Evolutionary conservation across 805 yeast genomes (phyloP).

Genomic region (Yarrowia sp.): DNA sequence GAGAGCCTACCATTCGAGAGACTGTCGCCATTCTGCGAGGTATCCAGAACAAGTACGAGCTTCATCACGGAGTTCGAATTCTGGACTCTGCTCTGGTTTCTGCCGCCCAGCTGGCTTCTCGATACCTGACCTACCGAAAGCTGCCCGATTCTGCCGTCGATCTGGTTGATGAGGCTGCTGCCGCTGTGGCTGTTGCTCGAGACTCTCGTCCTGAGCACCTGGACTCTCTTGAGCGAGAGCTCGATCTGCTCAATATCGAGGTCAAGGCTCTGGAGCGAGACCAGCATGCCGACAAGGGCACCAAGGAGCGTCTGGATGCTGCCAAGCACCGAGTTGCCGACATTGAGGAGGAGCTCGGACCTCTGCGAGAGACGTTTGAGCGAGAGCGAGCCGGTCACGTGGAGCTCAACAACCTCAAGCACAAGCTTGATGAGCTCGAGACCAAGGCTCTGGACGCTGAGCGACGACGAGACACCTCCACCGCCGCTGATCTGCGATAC

Average conservation of each 20-base stretch:
- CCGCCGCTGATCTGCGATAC: constrained; percentile 94
- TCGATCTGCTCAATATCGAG: constrained; percentile 89
- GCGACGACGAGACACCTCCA: constrained; percentile 89
- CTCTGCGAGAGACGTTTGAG: constrained; percentile 78
- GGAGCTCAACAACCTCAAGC: constrained; percentile 82
- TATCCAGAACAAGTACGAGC: constrained; percentile 88
- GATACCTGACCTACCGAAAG: constrained; percentile 92
- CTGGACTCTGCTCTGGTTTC: constrained; percentile 90
- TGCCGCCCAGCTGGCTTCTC: constrained; percentile 91
- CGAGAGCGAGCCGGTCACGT: constrained; percentile 91
- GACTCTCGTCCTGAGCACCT: constrained; percentile 97
- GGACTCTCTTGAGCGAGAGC: constrained; percentile 88
- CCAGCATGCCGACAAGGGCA: constrained; percentile 65
- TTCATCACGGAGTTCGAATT: constrained; percentile 96
- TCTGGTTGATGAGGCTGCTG: constrained; percentile 92
- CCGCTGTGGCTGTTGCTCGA: constrained; percentile 95
- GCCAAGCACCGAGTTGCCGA: constrained; percentile 80
- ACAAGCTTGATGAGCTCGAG: constrained; percentile 88
- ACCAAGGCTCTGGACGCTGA: constrained; percentile 94
- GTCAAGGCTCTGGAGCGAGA: constrained; percentile 95
- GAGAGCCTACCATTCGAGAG: constrained; percentile 87
- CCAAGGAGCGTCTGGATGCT: constrained; percentile 77
- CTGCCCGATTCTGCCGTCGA: constrained; percentile 97
- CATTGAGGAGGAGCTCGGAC: constrained; percentile 78
- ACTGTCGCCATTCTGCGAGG: constrained; percentile 97